Percentiles rank a stretch among this genome's conserved stretches.
These are phyloP conservation scores for Candida gigantensis DNA, from an alignment of 1,139 yeast genomes.

Conservation along the genomic window DNA sequence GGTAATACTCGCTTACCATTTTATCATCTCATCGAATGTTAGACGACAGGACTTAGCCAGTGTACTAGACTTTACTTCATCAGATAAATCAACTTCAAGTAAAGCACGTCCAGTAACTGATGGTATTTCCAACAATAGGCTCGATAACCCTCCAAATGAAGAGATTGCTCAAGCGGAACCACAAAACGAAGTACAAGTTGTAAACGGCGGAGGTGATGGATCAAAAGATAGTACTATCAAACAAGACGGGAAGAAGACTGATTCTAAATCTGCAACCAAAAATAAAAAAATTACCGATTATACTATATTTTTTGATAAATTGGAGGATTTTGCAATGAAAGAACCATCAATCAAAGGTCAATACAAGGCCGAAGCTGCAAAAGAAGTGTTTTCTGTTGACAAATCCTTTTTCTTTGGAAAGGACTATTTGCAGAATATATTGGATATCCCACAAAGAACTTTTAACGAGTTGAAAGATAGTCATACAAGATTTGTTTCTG, in stretches of 20 bases:
- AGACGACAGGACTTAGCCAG: background rate
- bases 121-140: slow-evolving; percentile 6
- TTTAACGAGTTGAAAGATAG: slow-evolving; percentile 31
- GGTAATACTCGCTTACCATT: background rate
- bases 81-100: slow-evolving; percentile 3
- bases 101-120: slow-evolving; percentile 1
- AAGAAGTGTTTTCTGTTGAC: slow-evolving; percentile 28
- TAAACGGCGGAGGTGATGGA: background rate
- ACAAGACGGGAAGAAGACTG: background rate
- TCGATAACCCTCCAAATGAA: slow-evolving; percentile 12
- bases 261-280: background rate
- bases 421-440: slow-evolving; percentile 39
- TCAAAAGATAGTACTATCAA: background rate
- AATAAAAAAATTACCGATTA: slow-evolving; percentile 23
- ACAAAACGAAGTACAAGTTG: background rate
- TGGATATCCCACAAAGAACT: slow-evolving; percentile 38
- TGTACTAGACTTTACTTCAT: background rate
- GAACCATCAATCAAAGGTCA: slow-evolving; percentile 36
- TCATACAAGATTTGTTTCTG: slow-evolving; percentile 32
- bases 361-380: slow-evolving; percentile 35
- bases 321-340: slow-evolving; percentile 29
- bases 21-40: background rate
- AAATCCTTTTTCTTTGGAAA: slow-evolving; percentile 36
- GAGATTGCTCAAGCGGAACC: slow-evolving; percentile 11
- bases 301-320: slow-evolving; percentile 32